Base-by-base conservation (phyloP, 2,329 filamentous ascomycete genomes). In the Zymoseptoria crescenta region DNA sequence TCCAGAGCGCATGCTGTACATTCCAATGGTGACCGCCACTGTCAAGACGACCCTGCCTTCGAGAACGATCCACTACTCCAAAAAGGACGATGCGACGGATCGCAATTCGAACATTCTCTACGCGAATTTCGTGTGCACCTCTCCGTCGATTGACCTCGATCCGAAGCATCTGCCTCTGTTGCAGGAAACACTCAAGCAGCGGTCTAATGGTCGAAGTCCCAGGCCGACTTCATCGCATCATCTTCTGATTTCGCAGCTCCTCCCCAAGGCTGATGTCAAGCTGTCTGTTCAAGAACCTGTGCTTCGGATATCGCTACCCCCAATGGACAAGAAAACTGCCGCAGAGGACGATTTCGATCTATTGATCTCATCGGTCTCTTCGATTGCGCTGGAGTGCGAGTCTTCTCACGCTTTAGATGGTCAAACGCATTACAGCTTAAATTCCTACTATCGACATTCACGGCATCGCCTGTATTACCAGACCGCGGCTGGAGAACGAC, bases 221-320 rank as follows among this genome's bases (percentile, higher is more conserved):
- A 27, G 48, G 45, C 49, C 54, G 48, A 29, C 60, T 52, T 59
- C 59, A 56, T 54, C 56, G 29, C 64, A 62, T 57, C 83, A 91
- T 65, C 81, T 85, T 56, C 77, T 99, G 35, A 87, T 99, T 29
- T 96, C 93, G 13, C 85, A 90, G n/a, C 81, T 97, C 3, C 79
- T 99, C 8, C 94, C 94, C 1, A 97, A 97, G 76, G 89, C 93
- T 0, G 96, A 83, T 68, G 88, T 97, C 73, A 99, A 97, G 70
- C 86, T 97, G 49, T 96, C 94, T 0, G 88, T 99, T 75, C 94
- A 99, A 69, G 94, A 99, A 72, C 94, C 94, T 1, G 95, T 99
- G 16, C 73, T 97, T 63, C 86, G 95, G 66, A 92, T 99, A 64
- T 86, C 92, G 7, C 79, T 99, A 4, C 92, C 92, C 4, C 87